Evolutionary conservation across 2,329 filamentous ascomycete species (phyloP), one percentile per base, ranked within the genome.

Genomic region (Drechslerella dactyloides): DNA sequence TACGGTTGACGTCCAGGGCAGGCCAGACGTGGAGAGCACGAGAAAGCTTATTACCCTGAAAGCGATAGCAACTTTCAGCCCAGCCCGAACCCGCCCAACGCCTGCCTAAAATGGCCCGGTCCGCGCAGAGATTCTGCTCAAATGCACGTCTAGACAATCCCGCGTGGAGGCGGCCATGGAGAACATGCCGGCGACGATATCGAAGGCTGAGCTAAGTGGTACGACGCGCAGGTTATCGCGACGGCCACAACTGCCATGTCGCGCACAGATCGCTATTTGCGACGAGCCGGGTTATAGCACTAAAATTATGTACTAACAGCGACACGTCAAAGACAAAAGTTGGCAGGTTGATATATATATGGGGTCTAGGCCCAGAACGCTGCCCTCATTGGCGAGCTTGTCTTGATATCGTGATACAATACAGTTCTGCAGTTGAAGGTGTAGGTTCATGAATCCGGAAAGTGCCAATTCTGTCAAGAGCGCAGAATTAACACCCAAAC

Each of bases 241-340:
- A 51, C 8, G 24, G 24, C 30, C 23, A 15, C 58, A 44, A 27
- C 59, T 63, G 21, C 59, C 59, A 17, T 23, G 55, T 55, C 51
- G 17, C 35, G 51, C 35, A 48, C 48, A n/a, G 59, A 50, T 50
- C 19, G 46, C 19, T 7, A 6, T 51, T 51, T 51, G 19, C 23
- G 21, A 23, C 5, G 37, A 2, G 13, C 37, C 11, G n/a, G 37
- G 4, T 42, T 4, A 42, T 15, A 15, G 11, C 4, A 4, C n/a
- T 4, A 13, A 37, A 37, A 7, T 13, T 37, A 37, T 6, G 33
- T 37, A 37, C 33, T 13, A 37, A 13, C 33, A 42, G 37, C 37
- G 37, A 42, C 13, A 13, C 37, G n/a, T 42, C 15, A 17, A 13
- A 17, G 4, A 13, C 5, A 15, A 42, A 6, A 42, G 37, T 4